Conservation (phyloP, 139 green algal species). For the Tetradesmus obliquus region DNA sequence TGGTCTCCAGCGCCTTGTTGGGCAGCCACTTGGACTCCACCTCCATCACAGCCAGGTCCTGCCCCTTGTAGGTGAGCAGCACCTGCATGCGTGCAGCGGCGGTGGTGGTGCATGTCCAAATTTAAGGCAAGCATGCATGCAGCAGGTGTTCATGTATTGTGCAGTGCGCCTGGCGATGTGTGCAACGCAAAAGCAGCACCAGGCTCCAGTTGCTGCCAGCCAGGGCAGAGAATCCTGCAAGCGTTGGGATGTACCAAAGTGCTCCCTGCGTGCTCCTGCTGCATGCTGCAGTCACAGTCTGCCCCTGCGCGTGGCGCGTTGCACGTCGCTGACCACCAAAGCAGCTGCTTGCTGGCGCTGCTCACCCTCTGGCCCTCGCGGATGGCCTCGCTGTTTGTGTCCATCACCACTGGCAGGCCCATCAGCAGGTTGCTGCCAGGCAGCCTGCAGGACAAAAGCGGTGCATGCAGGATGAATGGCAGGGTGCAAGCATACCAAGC, state of each 20-base stretch:
- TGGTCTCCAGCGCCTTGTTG: constrained; percentile 72
- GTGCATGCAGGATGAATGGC: not conserved
- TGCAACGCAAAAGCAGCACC: not conserved
- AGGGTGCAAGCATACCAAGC: not conserved
- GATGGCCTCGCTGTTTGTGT: constrained; percentile 83
- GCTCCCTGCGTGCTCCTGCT: not conserved
- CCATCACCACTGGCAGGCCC: constrained; percentile 92
- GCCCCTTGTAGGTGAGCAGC: constrained; percentile 89
- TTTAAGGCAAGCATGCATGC: not conserved
- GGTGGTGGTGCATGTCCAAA: not conserved
- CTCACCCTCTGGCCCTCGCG: constrained; percentile 75
- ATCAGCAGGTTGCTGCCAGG: constrained; percentile 79
- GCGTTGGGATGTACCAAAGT: not conserved
- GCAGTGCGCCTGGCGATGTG: not conserved
- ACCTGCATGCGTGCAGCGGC: constrained; percentile 54
- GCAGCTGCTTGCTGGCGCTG: not conserved
- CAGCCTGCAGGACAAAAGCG: constrained; percentile 52
- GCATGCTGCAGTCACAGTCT: not conserved
- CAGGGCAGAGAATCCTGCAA: not conserved
- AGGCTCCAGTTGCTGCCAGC: not conserved
- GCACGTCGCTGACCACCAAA: not conserved
- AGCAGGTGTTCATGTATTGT: not conserved
- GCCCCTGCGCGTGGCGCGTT: not conserved
- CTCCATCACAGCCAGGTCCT: constrained; percentile 88
- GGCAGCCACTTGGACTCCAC: constrained; percentile 87